These are phyloP conservation scores for Dichotomocladium elegans DNA, from an alignment of 371 early-diverging fungal genomes.

Conservation along the genomic window DNA sequence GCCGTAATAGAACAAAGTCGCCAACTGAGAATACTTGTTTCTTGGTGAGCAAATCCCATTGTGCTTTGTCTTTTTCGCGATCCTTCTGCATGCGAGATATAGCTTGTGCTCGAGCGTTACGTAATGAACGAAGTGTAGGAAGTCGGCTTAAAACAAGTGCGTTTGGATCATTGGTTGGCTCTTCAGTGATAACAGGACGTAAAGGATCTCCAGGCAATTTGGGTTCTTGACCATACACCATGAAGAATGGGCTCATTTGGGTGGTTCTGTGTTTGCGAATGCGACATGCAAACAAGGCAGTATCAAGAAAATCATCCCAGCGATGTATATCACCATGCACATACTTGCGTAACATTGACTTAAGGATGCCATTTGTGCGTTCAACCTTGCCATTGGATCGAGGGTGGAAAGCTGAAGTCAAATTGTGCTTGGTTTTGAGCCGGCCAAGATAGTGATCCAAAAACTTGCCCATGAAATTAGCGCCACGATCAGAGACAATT, in stretches of 20 bases:
- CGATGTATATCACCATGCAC: background rate
- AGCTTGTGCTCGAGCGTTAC: conserved; percentile 9
- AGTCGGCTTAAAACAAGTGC: background rate
- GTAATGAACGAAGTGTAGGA: background rate
- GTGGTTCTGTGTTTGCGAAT: background rate
- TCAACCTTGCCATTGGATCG: too few relatives aligned
- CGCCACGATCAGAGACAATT: conserved; percentile 19
- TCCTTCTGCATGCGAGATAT: conserved; percentile 1
- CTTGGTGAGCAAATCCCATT: conserved; percentile 12
- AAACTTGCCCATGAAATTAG: conserved; percentile 13
- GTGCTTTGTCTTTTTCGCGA: conserved; percentile 13
- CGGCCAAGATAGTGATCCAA: background rate
- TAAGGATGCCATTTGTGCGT: too few relatives aligned
- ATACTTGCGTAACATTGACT: too few relatives aligned
- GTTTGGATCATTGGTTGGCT: background rate
- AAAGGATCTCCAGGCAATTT: background rate
- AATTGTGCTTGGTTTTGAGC: conserved; percentile 16
- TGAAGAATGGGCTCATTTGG: conserved; percentile 7
- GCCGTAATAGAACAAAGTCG: conserved; percentile 7
- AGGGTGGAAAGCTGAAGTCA: conserved; percentile 19
- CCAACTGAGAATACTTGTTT: conserved; percentile 3
- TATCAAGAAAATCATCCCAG: conserved; percentile 7
- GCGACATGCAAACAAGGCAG: too few relatives aligned
- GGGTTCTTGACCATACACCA: conserved; percentile 1
- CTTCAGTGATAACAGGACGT: background rate